These are phyloP conservation scores for Pogostemon cablin DNA, from an alignment of 257 asterid species.

Conservation along the genomic window DNA sequence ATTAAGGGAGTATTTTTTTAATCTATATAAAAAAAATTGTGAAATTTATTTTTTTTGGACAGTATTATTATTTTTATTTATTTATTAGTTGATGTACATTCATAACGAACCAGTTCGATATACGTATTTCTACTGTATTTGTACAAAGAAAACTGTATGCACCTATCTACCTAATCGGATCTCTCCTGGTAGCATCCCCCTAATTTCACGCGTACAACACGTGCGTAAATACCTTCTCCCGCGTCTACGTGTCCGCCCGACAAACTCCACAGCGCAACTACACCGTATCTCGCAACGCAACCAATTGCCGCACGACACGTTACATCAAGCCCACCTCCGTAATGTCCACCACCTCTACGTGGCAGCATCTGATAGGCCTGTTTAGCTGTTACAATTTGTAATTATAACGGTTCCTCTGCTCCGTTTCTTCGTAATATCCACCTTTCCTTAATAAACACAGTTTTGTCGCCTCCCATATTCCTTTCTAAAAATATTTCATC, in stretches of 20 bases:
- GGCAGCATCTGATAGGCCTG: constrained; percentile 30
- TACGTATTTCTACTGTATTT: background rate
- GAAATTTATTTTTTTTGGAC: no score
- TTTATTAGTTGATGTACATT: no score
- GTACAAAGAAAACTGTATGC: background rate
- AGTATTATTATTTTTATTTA: no score
- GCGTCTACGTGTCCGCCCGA: constrained; percentile 45
- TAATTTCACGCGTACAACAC: constrained; percentile 55
- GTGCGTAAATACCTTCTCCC: constrained; percentile 59
- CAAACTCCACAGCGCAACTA: background rate
- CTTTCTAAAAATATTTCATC: constrained; percentile 1
- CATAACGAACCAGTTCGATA: background rate
- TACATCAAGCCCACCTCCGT: background rate
- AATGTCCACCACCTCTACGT: constrained; percentile 23
- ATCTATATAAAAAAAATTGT: no score
- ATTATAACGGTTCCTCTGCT: constrained; percentile 8
- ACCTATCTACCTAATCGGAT: background rate
- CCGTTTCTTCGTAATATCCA: constrained; percentile 33
- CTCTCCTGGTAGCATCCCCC: constrained; percentile 31
- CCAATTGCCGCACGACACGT: constrained; percentile 45
- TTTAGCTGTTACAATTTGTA: background rate
- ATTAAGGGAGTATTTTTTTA: no score
- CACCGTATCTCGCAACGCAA: background rate
- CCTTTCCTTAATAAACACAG: constrained; percentile 14
- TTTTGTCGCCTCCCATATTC: constrained; percentile 3